phyloP scores from a whole-genome alignment of 495 filamentous ascomycete species.

The Ascodesmis nigricans region DNA sequence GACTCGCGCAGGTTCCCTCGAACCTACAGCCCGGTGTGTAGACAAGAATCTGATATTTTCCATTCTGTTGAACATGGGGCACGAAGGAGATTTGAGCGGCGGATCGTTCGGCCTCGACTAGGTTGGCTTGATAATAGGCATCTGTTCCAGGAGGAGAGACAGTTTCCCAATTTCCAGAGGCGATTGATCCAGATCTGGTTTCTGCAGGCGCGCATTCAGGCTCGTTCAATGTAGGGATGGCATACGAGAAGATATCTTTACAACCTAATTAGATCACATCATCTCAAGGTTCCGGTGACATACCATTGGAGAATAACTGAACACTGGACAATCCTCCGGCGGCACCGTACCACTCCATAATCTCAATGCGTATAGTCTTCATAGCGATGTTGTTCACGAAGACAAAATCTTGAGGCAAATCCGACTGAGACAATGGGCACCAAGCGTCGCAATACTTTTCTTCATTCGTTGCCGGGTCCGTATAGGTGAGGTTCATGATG shows the following conservation, averaged over 20 bases:
- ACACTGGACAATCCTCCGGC: conserved; percentile 79
- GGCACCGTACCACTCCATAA: conserved; percentile 62
- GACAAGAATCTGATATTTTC: conserved; percentile 68
- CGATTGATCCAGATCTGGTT: conserved; percentile 39
- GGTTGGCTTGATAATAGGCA: conserved; percentile 51
- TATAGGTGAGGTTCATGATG: conserved; percentile 91
- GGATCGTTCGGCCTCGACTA: conserved; percentile 35
- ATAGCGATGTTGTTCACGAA: conserved; percentile 80
- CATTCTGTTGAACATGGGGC: conserved; percentile 71
- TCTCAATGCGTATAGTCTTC: conserved; percentile 67
- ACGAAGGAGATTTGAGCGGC: conserved; percentile 47
- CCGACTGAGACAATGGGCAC: conserved; percentile 51
- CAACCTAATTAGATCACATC: conserved; percentile 12
- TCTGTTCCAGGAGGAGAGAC: conserved; percentile 29
- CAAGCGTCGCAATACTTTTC: conserved; percentile 47
- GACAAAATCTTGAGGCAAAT: conserved; percentile 65
- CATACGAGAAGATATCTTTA: conserved; percentile 61
- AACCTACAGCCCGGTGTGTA: conserved; percentile 78
- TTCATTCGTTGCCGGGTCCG: conserved; percentile 43
- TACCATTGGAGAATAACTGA: conserved; percentile 62
- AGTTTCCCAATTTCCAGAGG: conserved; percentile 48
- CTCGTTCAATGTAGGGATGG: conserved; percentile 71
- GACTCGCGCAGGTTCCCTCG: conserved; percentile 49
- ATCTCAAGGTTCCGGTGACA: conserved; percentile 8
- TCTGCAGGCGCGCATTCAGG: conserved; percentile 49